These are phyloP conservation scores for Coemansia furcata DNA, from an alignment of 192 early-diverging fungal genomes.

Conservation along the genomic window DNA sequence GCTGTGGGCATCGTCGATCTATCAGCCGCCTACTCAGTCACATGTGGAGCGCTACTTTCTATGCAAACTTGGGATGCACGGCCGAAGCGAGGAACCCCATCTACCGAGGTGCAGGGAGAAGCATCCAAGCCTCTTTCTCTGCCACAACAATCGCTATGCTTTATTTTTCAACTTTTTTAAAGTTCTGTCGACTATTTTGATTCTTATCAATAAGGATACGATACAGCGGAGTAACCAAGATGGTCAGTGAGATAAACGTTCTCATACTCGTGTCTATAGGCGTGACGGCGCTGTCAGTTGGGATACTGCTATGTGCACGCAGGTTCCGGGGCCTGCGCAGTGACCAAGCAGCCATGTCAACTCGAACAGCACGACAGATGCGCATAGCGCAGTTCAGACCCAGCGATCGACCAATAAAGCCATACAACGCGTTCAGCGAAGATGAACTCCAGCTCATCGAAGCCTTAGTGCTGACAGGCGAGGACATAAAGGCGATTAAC, in stretches of 20 bases:
- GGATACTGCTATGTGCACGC: slow-evolving; percentile 18
- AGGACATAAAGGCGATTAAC: slow-evolving; percentile 16
- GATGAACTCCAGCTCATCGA: slow-evolving; percentile 41
- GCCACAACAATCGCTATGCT: background rate
- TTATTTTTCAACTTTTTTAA: too few species aligned
- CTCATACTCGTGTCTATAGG: slow-evolving; percentile 28
- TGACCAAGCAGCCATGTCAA: background rate
- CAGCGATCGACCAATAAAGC: slow-evolving; percentile 24
- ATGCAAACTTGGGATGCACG: too few species aligned
- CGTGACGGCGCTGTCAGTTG: slow-evolving; percentile 14
- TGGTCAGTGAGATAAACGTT: slow-evolving; percentile 26
- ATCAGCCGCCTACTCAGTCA: background rate
- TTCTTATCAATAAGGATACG: background rate
- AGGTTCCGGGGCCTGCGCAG: slow-evolving; percentile 14
- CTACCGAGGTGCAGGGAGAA: background rate
- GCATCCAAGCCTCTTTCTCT: background rate
- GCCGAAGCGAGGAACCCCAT: background rate
- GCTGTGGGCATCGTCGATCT: background rate
- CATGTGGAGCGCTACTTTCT: background rate
- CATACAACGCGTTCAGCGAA: slow-evolving; percentile 40
- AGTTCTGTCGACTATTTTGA: background rate
- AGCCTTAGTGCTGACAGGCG: slow-evolving; percentile 12
- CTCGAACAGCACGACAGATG: background rate
- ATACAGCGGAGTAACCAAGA: background rate
- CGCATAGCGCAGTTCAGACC: slow-evolving; percentile 26